These are phyloP conservation scores for Colletotrichum tamarilloi DNA, from an alignment of 2,329 filamentous ascomycete species.

Conservation along the genomic window DNA sequence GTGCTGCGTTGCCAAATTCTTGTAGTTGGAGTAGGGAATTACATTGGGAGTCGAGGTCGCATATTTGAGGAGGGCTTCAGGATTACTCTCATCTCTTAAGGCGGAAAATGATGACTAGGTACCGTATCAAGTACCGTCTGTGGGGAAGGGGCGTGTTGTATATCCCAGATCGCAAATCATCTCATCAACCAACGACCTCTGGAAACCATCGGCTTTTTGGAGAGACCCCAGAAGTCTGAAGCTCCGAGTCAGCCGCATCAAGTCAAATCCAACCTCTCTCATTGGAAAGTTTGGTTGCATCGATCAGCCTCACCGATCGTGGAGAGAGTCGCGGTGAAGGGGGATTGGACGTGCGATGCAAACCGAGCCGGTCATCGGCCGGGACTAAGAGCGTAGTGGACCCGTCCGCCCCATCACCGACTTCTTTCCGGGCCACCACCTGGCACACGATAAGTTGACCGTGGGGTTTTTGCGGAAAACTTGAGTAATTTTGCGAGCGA, in stretches of 20 bases:
- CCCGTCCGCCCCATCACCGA: slow-evolving; percentile 6
- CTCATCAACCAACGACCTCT: too few species aligned
- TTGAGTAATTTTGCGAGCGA: slow-evolving; percentile 6
- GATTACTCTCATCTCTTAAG: too few species aligned
- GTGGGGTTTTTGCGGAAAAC: slow-evolving; percentile 7
- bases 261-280: neutral
- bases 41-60: too few species aligned
- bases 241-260: neutral
- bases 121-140: too few species aligned
- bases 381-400: neutral
- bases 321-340: slow-evolving; percentile 9
- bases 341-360: slow-evolving; percentile 3
- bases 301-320: slow-evolving; percentile 4
- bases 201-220: neutral
- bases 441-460: slow-evolving; percentile 4
- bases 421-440: neutral
- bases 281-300: neutral
- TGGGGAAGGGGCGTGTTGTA: too few species aligned
- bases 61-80: too few species aligned
- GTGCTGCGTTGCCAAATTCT: too few species aligned
- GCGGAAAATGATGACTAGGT: too few species aligned
- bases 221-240: neutral
- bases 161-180: too few species aligned
- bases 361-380: slow-evolving; percentile 20
- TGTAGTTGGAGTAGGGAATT: too few species aligned